A percentile compares a stretch with the other conserved stretches of the same genome.
These are phyloP conservation scores for Coemansia sp. DNA, from an alignment of 192 early-diverging fungal species.

Conservation along the genomic window DNA sequence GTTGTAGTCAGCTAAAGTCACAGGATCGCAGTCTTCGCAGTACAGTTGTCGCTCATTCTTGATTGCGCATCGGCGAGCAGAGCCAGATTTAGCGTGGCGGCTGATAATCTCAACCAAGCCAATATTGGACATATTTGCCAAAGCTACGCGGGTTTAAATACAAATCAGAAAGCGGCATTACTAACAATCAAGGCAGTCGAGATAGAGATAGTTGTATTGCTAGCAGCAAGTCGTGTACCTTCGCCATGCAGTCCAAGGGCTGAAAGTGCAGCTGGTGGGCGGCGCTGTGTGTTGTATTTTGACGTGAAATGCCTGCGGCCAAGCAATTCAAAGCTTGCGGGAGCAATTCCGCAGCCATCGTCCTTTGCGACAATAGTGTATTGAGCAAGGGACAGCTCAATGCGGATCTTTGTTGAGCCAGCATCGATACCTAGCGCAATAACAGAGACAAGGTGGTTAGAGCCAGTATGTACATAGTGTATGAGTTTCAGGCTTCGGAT, in stretches of 20 bases:
- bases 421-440: constrained; percentile 40
- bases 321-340: constrained; percentile 12
- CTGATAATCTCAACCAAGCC: constrained; percentile 33
- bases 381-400: constrained; percentile 28
- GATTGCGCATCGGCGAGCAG: constrained; percentile 18
- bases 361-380: constrained; percentile 26
- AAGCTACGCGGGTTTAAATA: constrained; percentile 14
- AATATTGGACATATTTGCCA: constrained; percentile 48
- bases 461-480: background rate
- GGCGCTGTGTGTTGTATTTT: constrained; percentile 13
- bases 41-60: constrained; percentile 24
- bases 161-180: background rate
- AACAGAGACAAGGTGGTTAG: background rate
- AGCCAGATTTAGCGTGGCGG: background rate
- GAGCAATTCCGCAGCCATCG: constrained; percentile 38
- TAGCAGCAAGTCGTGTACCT: constrained; percentile 19
- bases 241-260: constrained; percentile 32
- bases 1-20: constrained; percentile 4
- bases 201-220: background rate
- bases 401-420: constrained; percentile 27
- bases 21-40: background rate
- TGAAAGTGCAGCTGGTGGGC: too few species aligned
- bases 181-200: background rate
- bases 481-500: background rate
- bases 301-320: constrained; percentile 37